Conservation (phyloP, 208 protist species). For the Acanthamoeba polyphaga region DNA sequence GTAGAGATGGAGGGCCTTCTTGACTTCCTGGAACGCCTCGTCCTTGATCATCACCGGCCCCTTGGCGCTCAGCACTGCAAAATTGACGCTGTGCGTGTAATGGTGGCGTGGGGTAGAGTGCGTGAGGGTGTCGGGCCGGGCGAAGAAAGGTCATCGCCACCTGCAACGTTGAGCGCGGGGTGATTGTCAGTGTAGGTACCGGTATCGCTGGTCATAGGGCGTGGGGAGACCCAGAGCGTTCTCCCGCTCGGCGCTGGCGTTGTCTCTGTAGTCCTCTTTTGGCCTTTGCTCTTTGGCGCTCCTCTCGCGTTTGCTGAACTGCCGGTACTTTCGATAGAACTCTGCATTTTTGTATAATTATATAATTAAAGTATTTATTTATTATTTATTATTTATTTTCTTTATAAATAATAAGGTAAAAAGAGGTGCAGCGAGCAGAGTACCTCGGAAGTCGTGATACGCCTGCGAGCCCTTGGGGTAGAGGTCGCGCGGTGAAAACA, state of each 20-base stretch:
- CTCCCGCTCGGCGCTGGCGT: neutral
- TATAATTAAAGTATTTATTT: neutral
- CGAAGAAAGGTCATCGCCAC: too few species aligned
- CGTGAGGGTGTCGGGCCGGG: neutral
- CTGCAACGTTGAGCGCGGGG: neutral
- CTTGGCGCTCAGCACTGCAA: constrained; percentile 40
- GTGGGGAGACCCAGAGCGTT: constrained; percentile 21
- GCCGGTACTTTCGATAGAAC: constrained; percentile 50
- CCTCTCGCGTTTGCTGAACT: constrained; percentile 26
- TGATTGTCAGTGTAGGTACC: neutral
- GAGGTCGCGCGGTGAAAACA: constrained; percentile 29
- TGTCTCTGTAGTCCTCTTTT: neutral
- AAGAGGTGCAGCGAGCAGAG: neutral
- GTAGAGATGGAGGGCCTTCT: constrained; percentile 80
- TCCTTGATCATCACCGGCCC: neutral
- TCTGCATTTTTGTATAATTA: constrained; percentile 58
- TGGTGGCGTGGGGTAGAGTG: neutral
- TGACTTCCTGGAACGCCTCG: constrained; percentile 40
- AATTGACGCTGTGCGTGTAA: constrained; percentile 10
- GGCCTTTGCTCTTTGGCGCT: neutral
- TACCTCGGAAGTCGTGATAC: constrained; percentile 63
- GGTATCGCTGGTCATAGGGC: constrained; percentile 54
- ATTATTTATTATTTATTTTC: too few species aligned
- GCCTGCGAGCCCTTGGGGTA: constrained; percentile 26
- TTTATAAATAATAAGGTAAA: neutral